Percentiles rank a stretch among this genome's conserved stretches.
These are phyloP conservation scores for Thraustochytrium striatum DNA, from an alignment of 352 stramenopile genomes.

Conservation along the genomic window DNA sequence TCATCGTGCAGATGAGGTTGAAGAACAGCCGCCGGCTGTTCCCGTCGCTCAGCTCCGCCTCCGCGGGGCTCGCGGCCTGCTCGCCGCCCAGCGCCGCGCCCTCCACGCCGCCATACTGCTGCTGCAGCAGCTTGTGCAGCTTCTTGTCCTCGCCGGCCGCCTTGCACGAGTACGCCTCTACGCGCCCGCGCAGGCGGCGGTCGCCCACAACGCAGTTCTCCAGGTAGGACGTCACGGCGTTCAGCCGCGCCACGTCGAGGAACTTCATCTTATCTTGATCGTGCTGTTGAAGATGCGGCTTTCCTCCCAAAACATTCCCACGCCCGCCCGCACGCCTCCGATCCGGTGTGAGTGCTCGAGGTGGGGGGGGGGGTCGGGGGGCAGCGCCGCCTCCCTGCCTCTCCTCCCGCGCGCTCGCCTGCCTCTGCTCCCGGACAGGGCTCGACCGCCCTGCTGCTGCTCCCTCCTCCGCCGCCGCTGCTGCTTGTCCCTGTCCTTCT, in stretches of 20 bases:
- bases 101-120: slow-evolving; percentile 69
- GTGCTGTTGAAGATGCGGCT: too few species aligned
- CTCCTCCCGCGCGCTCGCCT: too few species aligned
- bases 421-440: too few species aligned
- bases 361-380: too few species aligned
- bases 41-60: slow-evolving; percentile 64
- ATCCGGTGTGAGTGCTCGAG: too few species aligned
- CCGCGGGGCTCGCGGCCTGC: slow-evolving; percentile 56
- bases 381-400: too few species aligned
- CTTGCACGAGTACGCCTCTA: slow-evolving; percentile 80
- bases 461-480: too few species aligned
- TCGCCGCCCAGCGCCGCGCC: not conserved
- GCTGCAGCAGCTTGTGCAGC: slow-evolving; percentile 77
- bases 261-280: slow-evolving; percentile 93
- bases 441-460: too few species aligned
- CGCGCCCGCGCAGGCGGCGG: slow-evolving; percentile 72
- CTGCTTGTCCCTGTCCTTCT: too few species aligned
- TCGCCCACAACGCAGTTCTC: slow-evolving; percentile 75
- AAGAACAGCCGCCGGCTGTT: slow-evolving; percentile 80
- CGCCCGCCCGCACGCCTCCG: too few species aligned
- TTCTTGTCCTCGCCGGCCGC: slow-evolving; percentile 80
- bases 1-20: slow-evolving; percentile 88
- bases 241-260: slow-evolving; percentile 79
- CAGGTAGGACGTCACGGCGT: slow-evolving; percentile 80
- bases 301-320: too few species aligned